Conservation (phyloP, 441 rosid genomes). For the Gossypium davidsonii region DNA sequence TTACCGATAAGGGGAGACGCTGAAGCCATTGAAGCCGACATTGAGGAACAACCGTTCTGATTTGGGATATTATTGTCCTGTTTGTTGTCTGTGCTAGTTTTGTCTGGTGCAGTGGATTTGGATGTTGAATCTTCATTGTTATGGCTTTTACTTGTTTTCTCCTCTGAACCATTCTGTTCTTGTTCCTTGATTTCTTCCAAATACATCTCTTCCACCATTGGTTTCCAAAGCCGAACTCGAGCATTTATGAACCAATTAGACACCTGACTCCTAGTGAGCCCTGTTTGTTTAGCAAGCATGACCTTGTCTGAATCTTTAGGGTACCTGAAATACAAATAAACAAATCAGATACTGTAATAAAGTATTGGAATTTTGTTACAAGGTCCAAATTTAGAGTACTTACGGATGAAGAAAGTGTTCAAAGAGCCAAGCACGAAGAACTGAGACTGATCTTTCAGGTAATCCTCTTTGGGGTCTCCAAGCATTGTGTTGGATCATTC, state of each 20-base stretch:
- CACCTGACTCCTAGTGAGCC: conserved; percentile 68
- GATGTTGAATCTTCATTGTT: conserved; percentile 54
- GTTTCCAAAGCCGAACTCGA: conserved; percentile 74
- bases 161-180: conserved; percentile 47
- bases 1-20: conserved; percentile 43
- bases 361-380: background rate
- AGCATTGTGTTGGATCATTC: conserved; percentile 92
- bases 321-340: conserved; percentile 35
- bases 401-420: conserved; percentile 83
- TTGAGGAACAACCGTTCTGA: conserved; percentile 37
- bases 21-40: conserved; percentile 44
- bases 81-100: background rate
- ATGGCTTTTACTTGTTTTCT: conserved; percentile 50
- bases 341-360: background rate
- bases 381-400: background rate
- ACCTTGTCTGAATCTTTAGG: conserved; percentile 74
- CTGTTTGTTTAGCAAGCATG: conserved; percentile 68
- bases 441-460: conserved; percentile 64
- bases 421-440: conserved; percentile 75
- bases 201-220: conserved; percentile 82
- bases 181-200: conserved; percentile 57
- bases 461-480: conserved; percentile 83
- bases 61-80: conserved; percentile 21
- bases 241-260: conserved; percentile 79
- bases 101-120: conserved; percentile 43